Conservation (phyloP, 768 basidiomycete genomes). For the Auricularia cornea region DNA sequence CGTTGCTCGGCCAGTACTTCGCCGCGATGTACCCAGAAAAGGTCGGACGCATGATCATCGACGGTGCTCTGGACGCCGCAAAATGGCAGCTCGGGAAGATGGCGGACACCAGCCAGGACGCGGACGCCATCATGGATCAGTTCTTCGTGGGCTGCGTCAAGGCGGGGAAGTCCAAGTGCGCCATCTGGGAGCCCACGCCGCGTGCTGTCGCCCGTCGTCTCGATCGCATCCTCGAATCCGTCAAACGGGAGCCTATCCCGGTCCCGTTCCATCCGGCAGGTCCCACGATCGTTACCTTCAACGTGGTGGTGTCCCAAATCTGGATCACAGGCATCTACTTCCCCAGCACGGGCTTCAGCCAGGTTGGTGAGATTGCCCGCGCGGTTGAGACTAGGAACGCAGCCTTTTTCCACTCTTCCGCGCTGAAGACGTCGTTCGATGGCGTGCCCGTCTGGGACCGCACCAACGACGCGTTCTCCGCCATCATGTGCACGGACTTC, state of each 20-base stretch:
- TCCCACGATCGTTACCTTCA: neutral
- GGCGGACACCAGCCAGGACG: neutral
- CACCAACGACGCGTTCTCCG: no score
- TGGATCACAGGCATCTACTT: no score
- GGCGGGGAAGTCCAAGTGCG: neutral
- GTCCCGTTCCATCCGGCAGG: neutral
- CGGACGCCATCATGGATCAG: neutral
- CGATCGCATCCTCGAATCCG: neutral
- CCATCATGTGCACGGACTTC: no score
- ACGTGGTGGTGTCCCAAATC: no score
- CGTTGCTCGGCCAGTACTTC: neutral
- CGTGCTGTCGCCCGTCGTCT: neutral
- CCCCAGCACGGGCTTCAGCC: neutral
- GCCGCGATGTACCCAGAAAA: constrained; percentile 3
- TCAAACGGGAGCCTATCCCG: no score
- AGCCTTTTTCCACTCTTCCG: no score
- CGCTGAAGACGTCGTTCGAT: no score
- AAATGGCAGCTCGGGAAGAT: neutral
- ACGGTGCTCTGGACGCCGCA: constrained; percentile 1
- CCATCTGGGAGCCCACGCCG: neutral
- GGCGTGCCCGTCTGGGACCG: no score
- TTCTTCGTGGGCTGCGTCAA: neutral
- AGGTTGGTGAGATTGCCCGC: neutral
- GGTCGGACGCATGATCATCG: constrained; percentile 3
- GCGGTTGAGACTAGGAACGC: neutral